Evolutionary conservation across 345 rosid species (phyloP).

Genomic region (Brassica juncea): DNA sequence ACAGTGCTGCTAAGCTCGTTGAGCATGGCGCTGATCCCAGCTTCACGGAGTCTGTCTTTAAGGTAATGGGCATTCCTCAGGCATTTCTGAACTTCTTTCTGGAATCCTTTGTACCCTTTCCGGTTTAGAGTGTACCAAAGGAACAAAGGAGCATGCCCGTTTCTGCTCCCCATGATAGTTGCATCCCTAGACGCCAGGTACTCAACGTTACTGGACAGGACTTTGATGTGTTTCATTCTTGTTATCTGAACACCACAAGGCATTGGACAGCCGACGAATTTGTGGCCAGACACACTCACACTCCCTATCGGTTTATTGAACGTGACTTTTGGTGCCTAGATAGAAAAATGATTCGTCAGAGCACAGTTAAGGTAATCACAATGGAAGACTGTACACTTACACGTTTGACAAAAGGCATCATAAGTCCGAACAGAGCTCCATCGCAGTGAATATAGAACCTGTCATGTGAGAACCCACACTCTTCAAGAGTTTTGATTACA

Average conservation of each 20-base stretch:
- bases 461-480: slow-evolving; percentile 72
- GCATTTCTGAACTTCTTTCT: slow-evolving; percentile 94
- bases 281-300: slow-evolving; percentile 93
- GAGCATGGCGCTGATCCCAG: slow-evolving; percentile 89
- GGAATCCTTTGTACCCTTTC: slow-evolving; percentile 92
- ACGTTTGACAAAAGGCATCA: slow-evolving; percentile 95
- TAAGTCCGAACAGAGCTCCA: slow-evolving; percentile 96
- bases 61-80: slow-evolving; percentile 89
- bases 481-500: slow-evolving; percentile 87
- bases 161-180: slow-evolving; percentile 98
- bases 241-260: slow-evolving; percentile 97
- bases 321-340: slow-evolving; percentile 86
- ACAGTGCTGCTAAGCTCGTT: slow-evolving; percentile 95
- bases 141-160: slow-evolving; percentile 96
- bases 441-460: slow-evolving; percentile 95
- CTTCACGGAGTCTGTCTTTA: slow-evolving; percentile 59
- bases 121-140: slow-evolving; percentile 93
- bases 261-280: slow-evolving; percentile 97
- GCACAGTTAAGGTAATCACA: neutral
- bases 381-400: slow-evolving; percentile 46
- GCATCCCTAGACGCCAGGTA: slow-evolving; percentile 97
- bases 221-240: slow-evolving; percentile 80
- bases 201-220: slow-evolving; percentile 81
- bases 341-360: neutral
- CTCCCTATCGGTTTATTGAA: slow-evolving; percentile 96